Percentiles rank a stretch among this genome's conserved stretches.
phyloP scores from a whole-genome alignment of 176 grass and related monocot genomes.

The Olyra latifolia region DNA sequence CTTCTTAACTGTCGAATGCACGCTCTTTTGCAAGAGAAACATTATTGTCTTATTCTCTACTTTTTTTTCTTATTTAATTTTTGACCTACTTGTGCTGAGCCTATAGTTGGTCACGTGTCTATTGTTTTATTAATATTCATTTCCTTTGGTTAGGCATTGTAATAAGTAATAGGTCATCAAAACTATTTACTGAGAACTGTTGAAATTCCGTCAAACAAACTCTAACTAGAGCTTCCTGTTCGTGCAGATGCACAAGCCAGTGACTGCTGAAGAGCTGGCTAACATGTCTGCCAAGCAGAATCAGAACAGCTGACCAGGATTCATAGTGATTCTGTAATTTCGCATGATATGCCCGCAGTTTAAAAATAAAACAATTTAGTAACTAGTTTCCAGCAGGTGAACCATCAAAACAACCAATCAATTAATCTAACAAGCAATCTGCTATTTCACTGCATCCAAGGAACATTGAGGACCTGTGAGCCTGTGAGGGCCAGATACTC shows the following conservation, averaged over 20 bases:
- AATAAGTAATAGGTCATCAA: slow-evolving; percentile 5
- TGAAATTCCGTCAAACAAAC: neutral
- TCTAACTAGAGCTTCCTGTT: slow-evolving; percentile 38
- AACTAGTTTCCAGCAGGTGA: neutral
- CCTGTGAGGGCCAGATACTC: neutral
- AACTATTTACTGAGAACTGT: neutral
- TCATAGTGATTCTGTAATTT: neutral
- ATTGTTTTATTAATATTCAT: neutral
- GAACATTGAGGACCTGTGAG: neutral
- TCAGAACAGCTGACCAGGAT: slow-evolving; percentile 37
- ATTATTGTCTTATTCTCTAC: neutral
- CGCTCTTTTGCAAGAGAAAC: neutral
- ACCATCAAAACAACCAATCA: neutral
- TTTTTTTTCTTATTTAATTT: neutral
- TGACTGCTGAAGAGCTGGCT: slow-evolving; percentile 66
- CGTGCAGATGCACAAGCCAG: slow-evolving; percentile 82
- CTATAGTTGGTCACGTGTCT: slow-evolving; percentile 11
- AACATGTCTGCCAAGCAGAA: slow-evolving; percentile 42
- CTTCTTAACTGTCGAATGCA: neutral
- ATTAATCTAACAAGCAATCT: slow-evolving; percentile 10
- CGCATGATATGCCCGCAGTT: neutral
- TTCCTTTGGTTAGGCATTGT: neutral
- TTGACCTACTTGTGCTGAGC: slow-evolving; percentile 13
- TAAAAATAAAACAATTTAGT: neutral
- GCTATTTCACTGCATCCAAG: neutral